Base-by-base conservation (phyloP, 768 basidiomycete species). In the Amanita phalloides region DNA sequence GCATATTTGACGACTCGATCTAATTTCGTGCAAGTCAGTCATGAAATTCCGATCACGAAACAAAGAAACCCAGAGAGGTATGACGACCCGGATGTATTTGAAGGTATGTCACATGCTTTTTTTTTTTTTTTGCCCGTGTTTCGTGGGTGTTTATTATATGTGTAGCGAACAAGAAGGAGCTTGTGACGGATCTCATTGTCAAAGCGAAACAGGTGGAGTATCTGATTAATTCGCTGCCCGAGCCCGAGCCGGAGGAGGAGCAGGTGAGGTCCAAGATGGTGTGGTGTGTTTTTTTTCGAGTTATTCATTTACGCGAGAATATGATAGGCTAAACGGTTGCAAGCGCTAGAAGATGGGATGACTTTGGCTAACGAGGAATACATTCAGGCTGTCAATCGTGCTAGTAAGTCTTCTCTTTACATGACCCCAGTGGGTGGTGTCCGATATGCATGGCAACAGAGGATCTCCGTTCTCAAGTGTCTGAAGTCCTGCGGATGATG, bases 171-270 rank as follows among this genome's bases (percentile, higher is more conserved):
- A 79, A 85, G 64, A 84, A 78, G 56, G 90, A 94, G 64, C 80
- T 94, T 20, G 88, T 91, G 4, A 69, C 76, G 13, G 91, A 94
- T 60, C 71, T 95, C 37, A 76, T 93, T 37, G 74, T 81, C 36
- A 93, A 94, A 60, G 89, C 90, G 11, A 94, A 94, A 60, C 89
- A 93, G 64, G 78, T 95, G 38, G 86, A 94, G 58, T 84, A 80
- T 59, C 76, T 94, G 45, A 88, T 95, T 47, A 78, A 85, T 46
- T 82, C 82, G 0, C 66, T 95, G 11, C 90, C 90, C 0, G 79
- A 78, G 36, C 84, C 85, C 2, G 90, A 91, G 61, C 74, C 81
- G 2, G 87, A 89, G 60, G 84, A 86, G 61, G 74, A 74, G 20
- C 88, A 90, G 74, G 89, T 81, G 52, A 25, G 70, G 58, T 20